Evolutionary conservation across 2,329 filamentous ascomycete genomes (phyloP).

Genomic region (Aspergillus novofumigatus): DNA sequence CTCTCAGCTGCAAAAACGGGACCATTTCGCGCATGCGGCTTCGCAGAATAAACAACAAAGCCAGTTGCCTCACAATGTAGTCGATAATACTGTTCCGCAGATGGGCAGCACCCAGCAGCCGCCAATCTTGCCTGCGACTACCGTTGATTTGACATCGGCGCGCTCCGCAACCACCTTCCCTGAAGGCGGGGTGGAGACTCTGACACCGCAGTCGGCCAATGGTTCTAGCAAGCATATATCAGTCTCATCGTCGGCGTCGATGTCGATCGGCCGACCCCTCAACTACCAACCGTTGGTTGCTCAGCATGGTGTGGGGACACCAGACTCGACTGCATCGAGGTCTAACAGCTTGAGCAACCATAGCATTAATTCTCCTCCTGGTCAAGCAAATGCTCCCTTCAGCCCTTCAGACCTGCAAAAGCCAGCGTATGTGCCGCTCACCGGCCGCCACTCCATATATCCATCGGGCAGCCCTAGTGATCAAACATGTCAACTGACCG

Average conservation of each 20-base stretch:
- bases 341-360: conserved; percentile 26
- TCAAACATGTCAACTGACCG: conserved; percentile 10
- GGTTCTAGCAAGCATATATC: conserved; percentile 19
- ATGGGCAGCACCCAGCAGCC: conserved; percentile 1
- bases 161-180: conserved; percentile 1
- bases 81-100: conserved; percentile 18
- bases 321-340: conserved; percentile 24
- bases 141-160: conserved; percentile 4
- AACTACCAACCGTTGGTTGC: conserved; percentile 24
- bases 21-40: conserved; percentile 38
- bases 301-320: conserved; percentile 17
- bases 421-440: conserved; percentile 14
- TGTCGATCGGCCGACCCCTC: conserved; percentile 16
- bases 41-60: conserved; percentile 16
- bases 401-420: conserved; percentile 21
- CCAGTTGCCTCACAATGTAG: conserved; percentile 12
- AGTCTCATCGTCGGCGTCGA: conserved; percentile 25
- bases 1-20: conserved; percentile 49
- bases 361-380: conserved; percentile 24
- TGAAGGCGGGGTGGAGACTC: conserved; percentile 7
- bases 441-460: conserved; percentile 9
- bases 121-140: conserved; percentile 8
- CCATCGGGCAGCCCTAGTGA: conserved; percentile 14
- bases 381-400: conserved; percentile 24
- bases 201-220: conserved; percentile 9